phyloP scores from a whole-genome alignment of 148 eudicot genomes.

The Vaccinium vitisidaea region DNA sequence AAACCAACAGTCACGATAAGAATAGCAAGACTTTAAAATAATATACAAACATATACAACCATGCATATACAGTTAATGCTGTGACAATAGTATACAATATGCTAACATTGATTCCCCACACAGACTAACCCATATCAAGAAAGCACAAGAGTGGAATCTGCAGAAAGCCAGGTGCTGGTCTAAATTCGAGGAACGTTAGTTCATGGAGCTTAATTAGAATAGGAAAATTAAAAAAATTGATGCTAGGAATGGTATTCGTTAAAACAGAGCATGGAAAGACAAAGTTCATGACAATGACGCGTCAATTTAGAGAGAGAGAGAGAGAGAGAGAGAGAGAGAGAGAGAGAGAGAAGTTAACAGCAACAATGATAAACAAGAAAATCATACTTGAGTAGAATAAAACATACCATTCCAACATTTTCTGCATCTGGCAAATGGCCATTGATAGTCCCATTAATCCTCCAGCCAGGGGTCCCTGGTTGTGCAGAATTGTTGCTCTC shows the following conservation, averaged over 20 bases:
- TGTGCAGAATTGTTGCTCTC: constrained; percentile 44
- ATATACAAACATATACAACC: neutral
- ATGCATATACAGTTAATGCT: neutral
- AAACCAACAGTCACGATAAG: constrained; percentile 5
- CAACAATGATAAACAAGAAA: neutral
- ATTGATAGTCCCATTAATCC: constrained; percentile 45
- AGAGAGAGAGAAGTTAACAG: neutral
- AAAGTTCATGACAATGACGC: neutral
- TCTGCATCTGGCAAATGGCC: constrained; percentile 49
- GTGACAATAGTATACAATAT: neutral
- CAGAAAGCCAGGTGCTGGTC: neutral
- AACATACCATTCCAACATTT: constrained; percentile 71
- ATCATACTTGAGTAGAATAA: constrained; percentile 6
- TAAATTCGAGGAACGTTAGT: neutral
- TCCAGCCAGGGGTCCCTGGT: constrained; percentile 40
- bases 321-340: neutral
- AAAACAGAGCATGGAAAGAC: neutral
- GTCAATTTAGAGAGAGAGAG: neutral
- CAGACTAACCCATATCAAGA: neutral
- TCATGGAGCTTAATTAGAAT: neutral
- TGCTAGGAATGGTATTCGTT: neutral
- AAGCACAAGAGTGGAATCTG: neutral
- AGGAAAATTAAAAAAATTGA: neutral
- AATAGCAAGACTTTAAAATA: neutral
- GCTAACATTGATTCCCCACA: neutral